These are phyloP conservation scores for Lathyrus tuberosus DNA, from an alignment of 306 rosid species.

Conservation along the genomic window DNA sequence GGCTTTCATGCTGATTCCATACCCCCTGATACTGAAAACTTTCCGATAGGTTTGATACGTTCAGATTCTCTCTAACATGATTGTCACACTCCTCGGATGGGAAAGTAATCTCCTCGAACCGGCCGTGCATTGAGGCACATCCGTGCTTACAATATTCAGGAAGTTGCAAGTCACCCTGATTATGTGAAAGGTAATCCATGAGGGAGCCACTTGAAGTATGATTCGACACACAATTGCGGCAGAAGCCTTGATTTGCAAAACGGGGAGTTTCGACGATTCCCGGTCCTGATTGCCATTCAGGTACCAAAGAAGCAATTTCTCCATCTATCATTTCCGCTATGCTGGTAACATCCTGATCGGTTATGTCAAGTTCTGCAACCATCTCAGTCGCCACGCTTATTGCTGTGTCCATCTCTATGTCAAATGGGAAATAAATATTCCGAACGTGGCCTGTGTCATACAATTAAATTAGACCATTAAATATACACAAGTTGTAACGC, in stretches of 20 bases:
- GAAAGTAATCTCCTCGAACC: conserved; percentile 85
- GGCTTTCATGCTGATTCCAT: conserved; percentile 70
- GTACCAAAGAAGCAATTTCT: conserved; percentile 78
- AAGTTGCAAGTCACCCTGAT: conserved; percentile 50
- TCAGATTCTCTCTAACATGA: conserved; percentile 47
- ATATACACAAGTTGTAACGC: conserved; percentile 16
- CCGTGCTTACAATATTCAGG: conserved; percentile 63
- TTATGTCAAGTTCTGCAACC: conserved; percentile 92
- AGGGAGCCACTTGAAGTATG: conserved; percentile 65
- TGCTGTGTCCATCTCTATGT: conserved; percentile 84
- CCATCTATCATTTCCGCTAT: conserved; percentile 98
- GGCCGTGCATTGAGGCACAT: conserved; percentile 85
- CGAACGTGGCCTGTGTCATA: conserved; percentile 72
- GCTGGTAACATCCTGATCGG: conserved; percentile 82
- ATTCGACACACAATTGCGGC: conserved; percentile 74
- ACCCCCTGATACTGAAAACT: conserved; percentile 51
- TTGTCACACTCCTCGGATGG: conserved; percentile 68
- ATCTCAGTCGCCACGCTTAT: conserved; percentile 90
- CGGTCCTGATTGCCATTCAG: conserved; percentile 78
- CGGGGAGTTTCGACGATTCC: conserved; percentile 75
- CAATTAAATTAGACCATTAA: conserved; percentile 13
- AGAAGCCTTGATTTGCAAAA: conserved; percentile 53
- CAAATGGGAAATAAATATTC: conserved; percentile 88
- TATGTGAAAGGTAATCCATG: conserved; percentile 51
- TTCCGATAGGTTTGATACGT: conserved; percentile 45